Evolutionary conservation across 306 rosid species (phyloP), one percentile per base, ranked within the genome.

Genomic region (Psophocarpus tetragonolobus): DNA sequence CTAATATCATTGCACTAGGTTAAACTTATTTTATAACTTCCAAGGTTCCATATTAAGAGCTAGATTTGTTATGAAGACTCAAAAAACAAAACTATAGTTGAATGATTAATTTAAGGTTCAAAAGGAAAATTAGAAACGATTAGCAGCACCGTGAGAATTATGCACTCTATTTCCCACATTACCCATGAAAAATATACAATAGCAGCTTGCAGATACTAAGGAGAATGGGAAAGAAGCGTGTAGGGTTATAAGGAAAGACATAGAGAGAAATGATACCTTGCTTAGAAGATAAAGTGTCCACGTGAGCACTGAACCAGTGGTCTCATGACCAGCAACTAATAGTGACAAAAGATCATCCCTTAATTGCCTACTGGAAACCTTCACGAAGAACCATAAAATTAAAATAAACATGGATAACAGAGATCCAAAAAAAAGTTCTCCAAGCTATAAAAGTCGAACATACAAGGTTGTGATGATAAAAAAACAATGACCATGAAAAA

Each of bases 261-360:
- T 8, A 18, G 15, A 45, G 56, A 47, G 61, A 66, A 85, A 85
- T 33, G 63, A 33, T 91, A 95, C 99, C 99, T 92, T 91, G 83
- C 97, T 92, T 73, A 95, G 93, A 85, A 95, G 99, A 91, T 91
- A 95, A 24, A 90, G 80, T 35, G 99, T 95, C 97, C 99, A 95
- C 24, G 99, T 92, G 87, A 95, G 80, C 21, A 95, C 97, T 9
- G 97, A 95, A 73, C 96, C 98, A 54, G 97, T 92, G 11, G 96
- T 95, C 86, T 95, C 97, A 38, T 92, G 99, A 64, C 99, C 99
- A 71, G 99, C 99, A 77, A 95, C 97, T 81, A 95, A 80, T 81
- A 95, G 83, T 39, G 97, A 95, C 86, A 95, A 84, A 74, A 95
- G 97, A 83, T 95, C 99, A 68, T 95, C 97, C 69, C 97, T 91